Percentiles rank a stretch among this genome's conserved stretches.
These are phyloP conservation scores for Puccinia hordei DNA, from an alignment of 1,284 basidiomycete genomes.

Conservation along the genomic window DNA sequence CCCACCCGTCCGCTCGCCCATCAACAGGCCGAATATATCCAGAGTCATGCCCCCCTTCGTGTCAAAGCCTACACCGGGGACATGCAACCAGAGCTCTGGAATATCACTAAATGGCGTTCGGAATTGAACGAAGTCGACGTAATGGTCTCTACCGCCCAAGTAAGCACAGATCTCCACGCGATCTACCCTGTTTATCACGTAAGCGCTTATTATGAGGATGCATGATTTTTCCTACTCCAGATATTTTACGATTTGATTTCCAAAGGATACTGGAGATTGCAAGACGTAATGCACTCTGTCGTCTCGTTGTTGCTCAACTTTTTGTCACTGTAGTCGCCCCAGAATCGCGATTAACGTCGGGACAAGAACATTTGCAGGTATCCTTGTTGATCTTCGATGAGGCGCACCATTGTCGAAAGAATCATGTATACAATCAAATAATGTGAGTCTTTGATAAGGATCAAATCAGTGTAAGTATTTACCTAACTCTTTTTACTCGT, in stretches of 20 bases:
- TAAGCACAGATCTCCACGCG: background rate
- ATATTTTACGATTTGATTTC: slow-evolving; percentile 75
- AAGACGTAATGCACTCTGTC: slow-evolving; percentile 63
- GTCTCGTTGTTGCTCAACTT: background rate
- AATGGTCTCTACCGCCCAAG: slow-evolving; percentile 75
- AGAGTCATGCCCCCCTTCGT: slow-evolving; percentile 67
- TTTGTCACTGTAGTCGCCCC: background rate
- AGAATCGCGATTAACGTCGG: background rate
- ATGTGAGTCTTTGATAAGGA: slow-evolving; percentile 67
- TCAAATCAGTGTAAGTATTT: background rate
- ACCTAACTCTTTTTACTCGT: slow-evolving; percentile 61
- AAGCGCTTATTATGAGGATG: background rate
- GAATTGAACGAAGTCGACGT: slow-evolving; percentile 70
- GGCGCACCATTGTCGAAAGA: slow-evolving; percentile 76
- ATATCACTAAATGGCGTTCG: slow-evolving; percentile 68
- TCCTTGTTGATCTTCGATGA: slow-evolving; percentile 81
- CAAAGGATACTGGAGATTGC: slow-evolving; percentile 74
- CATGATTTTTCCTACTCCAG: slow-evolving; percentile 56
- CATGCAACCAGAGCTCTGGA: slow-evolving; percentile 70
- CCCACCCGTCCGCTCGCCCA: slow-evolving; percentile 78
- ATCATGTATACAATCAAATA: slow-evolving; percentile 76
- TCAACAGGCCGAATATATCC: slow-evolving; percentile 73
- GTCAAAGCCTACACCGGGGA: slow-evolving; percentile 71
- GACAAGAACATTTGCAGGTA: slow-evolving; percentile 62
- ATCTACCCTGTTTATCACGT: background rate